A percentile compares a stretch with the other conserved stretches of the same genome.
phyloP scores from a whole-genome alignment of 2,329 filamentous ascomycete genomes.

The Fusarium graminum region DNA sequence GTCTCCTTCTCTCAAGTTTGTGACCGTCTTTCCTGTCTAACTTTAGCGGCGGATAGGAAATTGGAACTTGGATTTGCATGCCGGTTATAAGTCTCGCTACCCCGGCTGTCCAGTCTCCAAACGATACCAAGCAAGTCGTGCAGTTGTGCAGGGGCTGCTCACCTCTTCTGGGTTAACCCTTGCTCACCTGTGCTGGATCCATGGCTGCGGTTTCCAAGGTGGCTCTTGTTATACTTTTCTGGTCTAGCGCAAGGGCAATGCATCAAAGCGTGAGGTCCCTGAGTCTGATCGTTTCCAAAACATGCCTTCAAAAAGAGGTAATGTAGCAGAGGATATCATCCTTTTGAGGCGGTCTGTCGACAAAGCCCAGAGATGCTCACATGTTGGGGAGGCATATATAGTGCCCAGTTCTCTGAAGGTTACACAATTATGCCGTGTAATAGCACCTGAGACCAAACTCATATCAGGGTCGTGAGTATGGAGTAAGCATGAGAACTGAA shows the following conservation, averaged over 20 bases:
- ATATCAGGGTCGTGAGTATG: conserved; percentile 8
- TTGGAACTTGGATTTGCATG: conserved; percentile 26
- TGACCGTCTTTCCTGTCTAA: conserved; percentile 7
- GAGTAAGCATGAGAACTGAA: neutral
- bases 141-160: conserved; percentile 38
- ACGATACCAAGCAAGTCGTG: conserved; percentile 43
- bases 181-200: conserved; percentile 41
- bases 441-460: neutral
- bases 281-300: conserved; percentile 46
- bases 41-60: conserved; percentile 32
- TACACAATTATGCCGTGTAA: neutral
- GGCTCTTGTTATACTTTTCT: conserved; percentile 34
- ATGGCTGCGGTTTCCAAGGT: conserved; percentile 48
- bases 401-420: neutral
- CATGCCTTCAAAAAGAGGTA: conserved; percentile 23
- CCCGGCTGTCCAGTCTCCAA: conserved; percentile 35
- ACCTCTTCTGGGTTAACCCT: conserved; percentile 24
- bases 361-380: neutral
- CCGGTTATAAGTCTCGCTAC: conserved; percentile 34
- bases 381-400: neutral
- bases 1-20: conserved; percentile 6
- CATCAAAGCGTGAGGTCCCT: conserved; percentile 41
- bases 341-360: neutral
- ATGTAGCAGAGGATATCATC: neutral
- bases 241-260: conserved; percentile 42